Evolutionary conservation across 192 early-diverging fungal genomes (phyloP).

Genomic region (Rhizoclosmatium globosum): DNA sequence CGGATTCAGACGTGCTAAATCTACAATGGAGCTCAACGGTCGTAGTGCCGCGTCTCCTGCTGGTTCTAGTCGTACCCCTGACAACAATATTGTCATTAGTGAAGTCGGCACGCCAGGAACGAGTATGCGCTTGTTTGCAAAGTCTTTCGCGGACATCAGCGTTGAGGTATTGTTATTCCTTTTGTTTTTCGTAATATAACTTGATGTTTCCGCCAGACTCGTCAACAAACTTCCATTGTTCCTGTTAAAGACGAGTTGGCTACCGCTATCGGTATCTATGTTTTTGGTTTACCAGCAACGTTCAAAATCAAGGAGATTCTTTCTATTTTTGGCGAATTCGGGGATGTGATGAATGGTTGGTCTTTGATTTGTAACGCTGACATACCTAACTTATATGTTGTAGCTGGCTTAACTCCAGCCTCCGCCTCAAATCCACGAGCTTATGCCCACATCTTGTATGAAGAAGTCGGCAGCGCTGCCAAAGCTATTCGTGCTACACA

Average conservation of each 20-base stretch:
- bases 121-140: conserved; percentile 2
- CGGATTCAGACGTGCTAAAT: conserved; percentile 2
- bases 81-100: neutral
- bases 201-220: neutral
- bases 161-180: conserved; percentile 8
- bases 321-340: conserved; percentile 53
- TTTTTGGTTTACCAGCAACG: conserved; percentile 50
- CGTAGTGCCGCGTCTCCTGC: neutral
- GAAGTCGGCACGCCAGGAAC: neutral
- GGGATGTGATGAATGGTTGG: conserved; percentile 53
- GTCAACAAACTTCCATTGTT: neutral
- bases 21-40: neutral
- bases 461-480: conserved; percentile 40
- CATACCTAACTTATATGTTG: conserved; percentile 3
- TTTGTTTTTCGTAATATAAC: conserved; percentile 4
- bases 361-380: neutral
- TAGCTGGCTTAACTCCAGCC: conserved; percentile 5
- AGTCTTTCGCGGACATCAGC: conserved; percentile 31
- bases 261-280: conserved; percentile 44
- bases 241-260: conserved; percentile 20
- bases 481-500: conserved; percentile 45
- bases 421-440: conserved; percentile 10
- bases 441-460: conserved; percentile 52
- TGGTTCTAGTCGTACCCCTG: neutral
- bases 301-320: conserved; percentile 53